Evolutionary conservation across 345 rosid genomes (phyloP).

Genomic region (Citrus sp.): DNA sequence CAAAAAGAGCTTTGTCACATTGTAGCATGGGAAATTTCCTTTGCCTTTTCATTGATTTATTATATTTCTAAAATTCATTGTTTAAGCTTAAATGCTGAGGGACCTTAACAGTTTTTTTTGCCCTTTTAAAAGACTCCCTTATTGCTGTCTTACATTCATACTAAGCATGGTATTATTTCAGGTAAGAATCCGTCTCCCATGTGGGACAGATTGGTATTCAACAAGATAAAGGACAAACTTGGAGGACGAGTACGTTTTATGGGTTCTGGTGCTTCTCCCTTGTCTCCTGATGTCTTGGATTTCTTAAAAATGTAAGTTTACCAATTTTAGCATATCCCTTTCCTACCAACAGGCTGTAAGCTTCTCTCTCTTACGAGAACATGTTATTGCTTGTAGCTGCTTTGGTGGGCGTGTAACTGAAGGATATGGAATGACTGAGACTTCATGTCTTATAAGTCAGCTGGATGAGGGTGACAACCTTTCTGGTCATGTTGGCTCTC

Average conservation of each 20-base stretch:
- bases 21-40: not conserved
- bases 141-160: constrained; percentile 5
- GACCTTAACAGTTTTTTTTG: not conserved
- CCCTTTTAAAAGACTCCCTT: no score
- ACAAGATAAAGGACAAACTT: constrained; percentile 82
- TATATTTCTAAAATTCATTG: not conserved
- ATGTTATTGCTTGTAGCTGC: constrained; percentile 49
- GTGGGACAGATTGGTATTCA: constrained; percentile 97
- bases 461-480: constrained; percentile 62
- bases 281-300: constrained; percentile 95
- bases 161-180: constrained; percentile 24
- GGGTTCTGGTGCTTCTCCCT: constrained; percentile 90
- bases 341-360: constrained; percentile 1
- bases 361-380: not conserved
- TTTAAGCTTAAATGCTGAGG: not conserved
- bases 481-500: constrained; percentile 93
- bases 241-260: constrained; percentile 91
- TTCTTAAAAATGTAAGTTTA: constrained; percentile 79
- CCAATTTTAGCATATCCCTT: constrained; percentile 10
- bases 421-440: constrained; percentile 86
- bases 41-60: not conserved
- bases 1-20: not conserved
- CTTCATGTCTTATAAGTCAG: constrained; percentile 55
- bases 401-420: constrained; percentile 64
- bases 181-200: constrained; percentile 93